Evolutionary conservation across 2,329 filamentous ascomycete genomes (phyloP).

Genomic region (Achaetomium macrosporum): DNA sequence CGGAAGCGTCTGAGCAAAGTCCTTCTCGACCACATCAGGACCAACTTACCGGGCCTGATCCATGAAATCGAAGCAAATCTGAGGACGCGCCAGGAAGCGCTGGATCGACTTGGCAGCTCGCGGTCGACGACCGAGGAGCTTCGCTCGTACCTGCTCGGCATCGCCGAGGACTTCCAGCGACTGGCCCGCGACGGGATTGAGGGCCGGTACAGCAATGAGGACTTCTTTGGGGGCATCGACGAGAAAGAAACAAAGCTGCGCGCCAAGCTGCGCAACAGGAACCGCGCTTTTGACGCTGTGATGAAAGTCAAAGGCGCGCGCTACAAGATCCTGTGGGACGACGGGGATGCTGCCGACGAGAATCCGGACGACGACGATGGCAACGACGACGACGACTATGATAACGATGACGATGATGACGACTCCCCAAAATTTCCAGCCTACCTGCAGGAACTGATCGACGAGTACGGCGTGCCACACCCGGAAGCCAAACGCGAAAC

Average conservation of each 20-base stretch:
- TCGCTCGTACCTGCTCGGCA: conserved; percentile 30
- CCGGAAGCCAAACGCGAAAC: conserved; percentile 22
- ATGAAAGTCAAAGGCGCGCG: background rate
- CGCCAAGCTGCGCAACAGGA: background rate
- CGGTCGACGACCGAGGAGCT: conserved; percentile 27
- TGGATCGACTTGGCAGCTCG: conserved; percentile 1
- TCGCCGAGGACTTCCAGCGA: conserved; percentile 34
- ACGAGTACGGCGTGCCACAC: conserved; percentile 28
- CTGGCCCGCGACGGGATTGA: conserved; percentile 34
- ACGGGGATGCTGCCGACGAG: background rate
- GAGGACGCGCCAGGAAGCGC: background rate
- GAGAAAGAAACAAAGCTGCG: background rate
- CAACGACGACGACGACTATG: background rate
- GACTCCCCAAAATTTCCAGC: conserved; percentile 17
- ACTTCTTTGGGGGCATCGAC: conserved; percentile 32
- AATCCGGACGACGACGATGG: background rate
- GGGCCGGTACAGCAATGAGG: conserved; percentile 34
- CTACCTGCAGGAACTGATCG: conserved; percentile 29
- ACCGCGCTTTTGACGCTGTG: background rate
- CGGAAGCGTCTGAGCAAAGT: conserved; percentile 34
- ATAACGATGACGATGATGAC: background rate
- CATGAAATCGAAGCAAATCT: conserved; percentile 26
- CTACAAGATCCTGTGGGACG: background rate
- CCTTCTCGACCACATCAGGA: conserved; percentile 29
- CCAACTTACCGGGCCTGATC: conserved; percentile 27